phyloP scores from a whole-genome alignment of 805 yeast species.

The Cephaloascus fragrans region DNA sequence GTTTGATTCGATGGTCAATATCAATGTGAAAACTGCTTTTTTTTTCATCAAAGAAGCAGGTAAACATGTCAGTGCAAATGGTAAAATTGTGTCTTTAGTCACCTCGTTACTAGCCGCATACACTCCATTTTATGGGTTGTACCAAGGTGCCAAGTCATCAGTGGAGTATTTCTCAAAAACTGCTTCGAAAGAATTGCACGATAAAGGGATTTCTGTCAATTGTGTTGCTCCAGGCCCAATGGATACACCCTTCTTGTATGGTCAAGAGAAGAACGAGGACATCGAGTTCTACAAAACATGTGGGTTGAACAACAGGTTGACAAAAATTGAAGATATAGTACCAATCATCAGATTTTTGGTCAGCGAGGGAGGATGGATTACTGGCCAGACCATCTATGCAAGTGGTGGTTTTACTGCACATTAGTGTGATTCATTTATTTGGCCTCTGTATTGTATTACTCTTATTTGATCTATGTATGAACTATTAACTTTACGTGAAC shows the following conservation, averaged over 20 bases:
- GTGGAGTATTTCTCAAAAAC: constrained; percentile 45
- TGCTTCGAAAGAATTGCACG: constrained; percentile 42
- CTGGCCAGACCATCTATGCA: constrained; percentile 60
- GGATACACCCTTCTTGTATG: constrained; percentile 59
- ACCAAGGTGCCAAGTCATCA: constrained; percentile 50
- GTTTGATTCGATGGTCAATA: constrained; percentile 40
- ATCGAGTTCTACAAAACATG: constrained; percentile 47
- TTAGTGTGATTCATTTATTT: constrained; percentile 7
- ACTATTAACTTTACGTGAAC: too few relatives aligned
- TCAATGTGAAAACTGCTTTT: constrained; percentile 53
- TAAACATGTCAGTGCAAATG: constrained; percentile 36
- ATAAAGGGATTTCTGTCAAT: constrained; percentile 37
- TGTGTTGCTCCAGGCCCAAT: constrained; percentile 59
- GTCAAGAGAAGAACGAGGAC: constrained; percentile 44
- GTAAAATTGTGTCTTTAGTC: constrained; percentile 46
- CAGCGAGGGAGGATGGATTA: constrained; percentile 60
- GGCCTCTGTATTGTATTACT: not conserved
- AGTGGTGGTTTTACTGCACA: constrained; percentile 62
- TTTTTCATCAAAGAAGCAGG: constrained; percentile 52
- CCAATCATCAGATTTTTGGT: constrained; percentile 53
- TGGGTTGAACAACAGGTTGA: constrained; percentile 39
- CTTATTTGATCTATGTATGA: not conserved
- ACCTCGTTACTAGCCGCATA: constrained; percentile 62
- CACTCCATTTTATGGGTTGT: constrained; percentile 39
- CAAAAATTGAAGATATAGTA: constrained; percentile 50